These are phyloP conservation scores for Pseudozyma sp. DNA, from an alignment of 1,284 basidiomycete species.

Conservation along the genomic window DNA sequence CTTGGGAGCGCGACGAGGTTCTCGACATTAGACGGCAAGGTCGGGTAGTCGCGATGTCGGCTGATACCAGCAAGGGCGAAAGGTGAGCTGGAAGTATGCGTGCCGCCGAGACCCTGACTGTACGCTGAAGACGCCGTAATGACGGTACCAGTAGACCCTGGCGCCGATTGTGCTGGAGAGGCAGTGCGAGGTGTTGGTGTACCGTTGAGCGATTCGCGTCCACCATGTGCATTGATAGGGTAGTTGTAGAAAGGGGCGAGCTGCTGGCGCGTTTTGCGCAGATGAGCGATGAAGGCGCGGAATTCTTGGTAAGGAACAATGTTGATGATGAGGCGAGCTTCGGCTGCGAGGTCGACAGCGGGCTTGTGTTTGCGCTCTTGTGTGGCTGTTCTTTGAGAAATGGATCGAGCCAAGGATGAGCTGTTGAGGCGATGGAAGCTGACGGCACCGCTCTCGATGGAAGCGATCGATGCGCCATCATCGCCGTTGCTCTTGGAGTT, in stretches of 20 bases:
- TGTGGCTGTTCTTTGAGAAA: slow-evolving; percentile 34
- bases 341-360: slow-evolving; percentile 21
- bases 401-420: slow-evolving; percentile 38
- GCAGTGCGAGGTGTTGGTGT: slow-evolving; percentile 39
- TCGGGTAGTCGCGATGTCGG: slow-evolving; percentile 76
- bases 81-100: slow-evolving; percentile 31
- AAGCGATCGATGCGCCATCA: slow-evolving; percentile 28
- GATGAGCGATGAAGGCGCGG: slow-evolving; percentile 81
- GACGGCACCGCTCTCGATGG: slow-evolving; percentile 40
- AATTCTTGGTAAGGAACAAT: slow-evolving; percentile 85
- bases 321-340: slow-evolving; percentile 58
- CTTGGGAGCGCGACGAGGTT: slow-evolving; percentile 64
- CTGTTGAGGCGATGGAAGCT: slow-evolving; percentile 48
- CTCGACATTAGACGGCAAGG: slow-evolving; percentile 70
- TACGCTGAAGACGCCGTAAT: slow-evolving; percentile 47
- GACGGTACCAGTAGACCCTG: slow-evolving; percentile 4
- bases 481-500: slow-evolving; percentile 22
- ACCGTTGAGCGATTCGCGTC: slow-evolving; percentile 22
- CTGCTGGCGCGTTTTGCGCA: slow-evolving; percentile 77
- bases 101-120: slow-evolving; percentile 37
- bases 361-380: slow-evolving; percentile 33
- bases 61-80: slow-evolving; percentile 72
- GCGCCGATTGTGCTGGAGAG: slow-evolving; percentile 32
- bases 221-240: slow-evolving; percentile 19
- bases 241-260: slow-evolving; percentile 62